These are phyloP conservation scores for Cyclaneusma minus DNA, from an alignment of 2,329 filamentous ascomycete species.

Conservation along the genomic window DNA sequence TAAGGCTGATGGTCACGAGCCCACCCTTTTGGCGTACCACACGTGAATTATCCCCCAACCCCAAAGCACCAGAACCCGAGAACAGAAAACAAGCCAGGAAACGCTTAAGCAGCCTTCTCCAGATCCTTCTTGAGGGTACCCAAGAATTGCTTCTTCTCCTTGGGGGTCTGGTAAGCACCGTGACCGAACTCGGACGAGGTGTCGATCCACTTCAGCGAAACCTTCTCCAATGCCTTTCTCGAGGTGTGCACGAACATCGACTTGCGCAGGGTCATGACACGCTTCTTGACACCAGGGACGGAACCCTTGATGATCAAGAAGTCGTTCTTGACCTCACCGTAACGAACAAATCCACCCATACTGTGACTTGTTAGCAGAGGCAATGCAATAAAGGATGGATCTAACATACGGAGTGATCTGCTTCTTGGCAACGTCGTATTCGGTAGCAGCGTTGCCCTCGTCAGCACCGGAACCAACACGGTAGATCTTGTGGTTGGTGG, in stretches of 20 bases:
- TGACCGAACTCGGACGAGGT: constrained; percentile 99
- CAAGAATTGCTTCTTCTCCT: constrained; percentile 95
- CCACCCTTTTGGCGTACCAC: too few species aligned
- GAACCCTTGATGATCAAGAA: constrained; percentile 96
- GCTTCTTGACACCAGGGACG: constrained; percentile 97
- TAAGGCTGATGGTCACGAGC: too few species aligned
- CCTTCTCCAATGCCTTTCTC: constrained; percentile 93
- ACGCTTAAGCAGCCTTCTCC: constrained; percentile 34
- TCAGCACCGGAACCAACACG: constrained; percentile 86
- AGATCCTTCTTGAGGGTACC: constrained; percentile 99
- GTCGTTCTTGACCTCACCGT: constrained; percentile 99
- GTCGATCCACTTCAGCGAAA: constrained; percentile 99
- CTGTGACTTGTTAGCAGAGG: constrained; percentile 31
- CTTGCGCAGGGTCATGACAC: constrained; percentile 96
- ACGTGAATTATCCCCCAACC: constrained; percentile 12
- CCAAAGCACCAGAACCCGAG: constrained; percentile 12
- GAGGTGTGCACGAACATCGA: constrained; percentile 97
- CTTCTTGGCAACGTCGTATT: constrained; percentile 98
- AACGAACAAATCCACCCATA: constrained; percentile 97
- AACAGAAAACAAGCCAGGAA: constrained; percentile 18
- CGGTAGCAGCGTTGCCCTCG: constrained; percentile 85
- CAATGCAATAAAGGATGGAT: neutral
- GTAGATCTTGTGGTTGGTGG: constrained; percentile 99
- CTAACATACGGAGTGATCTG: constrained; percentile 90
- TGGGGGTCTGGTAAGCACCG: constrained; percentile 96